phyloP scores from a whole-genome alignment of 2,329 filamentous ascomycete genomes.

The Pestalotiopsis sp. region DNA sequence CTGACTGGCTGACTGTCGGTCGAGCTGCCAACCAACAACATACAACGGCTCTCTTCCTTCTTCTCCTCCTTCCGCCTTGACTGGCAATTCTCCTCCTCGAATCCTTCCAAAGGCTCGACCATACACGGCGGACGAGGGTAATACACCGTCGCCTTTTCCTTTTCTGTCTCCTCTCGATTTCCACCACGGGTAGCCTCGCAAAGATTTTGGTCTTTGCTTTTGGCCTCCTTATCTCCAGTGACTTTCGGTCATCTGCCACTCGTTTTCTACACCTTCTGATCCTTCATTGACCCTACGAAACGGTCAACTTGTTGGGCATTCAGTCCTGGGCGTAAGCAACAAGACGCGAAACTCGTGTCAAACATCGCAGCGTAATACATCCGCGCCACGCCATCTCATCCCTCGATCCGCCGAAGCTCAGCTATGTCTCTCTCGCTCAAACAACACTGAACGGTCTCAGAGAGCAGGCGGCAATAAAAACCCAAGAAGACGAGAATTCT shows the following conservation, averaged over 20 bases:
- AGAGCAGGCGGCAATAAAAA: neutral
- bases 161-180: neutral
- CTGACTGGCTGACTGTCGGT: neutral
- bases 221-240: neutral
- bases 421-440: slow-evolving; percentile 6
- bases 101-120: neutral
- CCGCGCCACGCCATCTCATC: neutral
- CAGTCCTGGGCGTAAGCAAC: neutral
- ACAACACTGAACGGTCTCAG: neutral
- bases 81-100: neutral
- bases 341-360: slow-evolving; percentile 4
- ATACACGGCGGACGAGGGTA: neutral
- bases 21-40: neutral
- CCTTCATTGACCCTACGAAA: neutral
- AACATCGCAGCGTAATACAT: neutral
- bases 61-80: neutral
- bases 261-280: neutral
- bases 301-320: neutral
- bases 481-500: neutral
- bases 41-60: neutral
- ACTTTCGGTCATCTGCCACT: slow-evolving; percentile 3
- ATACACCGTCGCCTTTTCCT: neutral
- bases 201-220: neutral
- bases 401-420: neutral
- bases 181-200: neutral